phyloP scores from a whole-genome alignment of 78 protist genomes.

The Thecamonas trahens region DNA sequence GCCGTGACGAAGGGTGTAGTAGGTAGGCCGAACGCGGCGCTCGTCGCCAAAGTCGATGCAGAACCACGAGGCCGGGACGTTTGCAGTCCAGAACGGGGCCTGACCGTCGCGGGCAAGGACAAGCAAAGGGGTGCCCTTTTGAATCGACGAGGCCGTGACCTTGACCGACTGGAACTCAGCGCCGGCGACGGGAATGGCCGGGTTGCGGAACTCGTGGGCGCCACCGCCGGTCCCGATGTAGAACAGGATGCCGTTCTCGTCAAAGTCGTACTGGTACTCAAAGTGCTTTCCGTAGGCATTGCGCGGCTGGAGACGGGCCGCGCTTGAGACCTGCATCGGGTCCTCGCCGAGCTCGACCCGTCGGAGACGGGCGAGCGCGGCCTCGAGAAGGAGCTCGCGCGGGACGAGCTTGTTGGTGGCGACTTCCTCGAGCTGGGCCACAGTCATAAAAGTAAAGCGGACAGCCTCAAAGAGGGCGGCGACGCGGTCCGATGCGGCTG shows the following conservation, averaged over 20 bases:
- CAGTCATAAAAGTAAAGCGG: too few species aligned
- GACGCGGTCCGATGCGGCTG: too few species aligned
- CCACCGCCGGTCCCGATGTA: constrained; percentile 50
- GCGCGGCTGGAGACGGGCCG: too few species aligned
- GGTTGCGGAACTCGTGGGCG: constrained; percentile 44
- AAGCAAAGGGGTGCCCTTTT: constrained; percentile 22
- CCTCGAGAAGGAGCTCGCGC: too few species aligned
- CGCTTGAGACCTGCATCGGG: too few species aligned
- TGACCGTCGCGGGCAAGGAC: constrained; percentile 2
- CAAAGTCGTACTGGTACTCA: constrained; percentile 29
- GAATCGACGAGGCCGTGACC: constrained; percentile 35
- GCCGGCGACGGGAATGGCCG: constrained; percentile 27
- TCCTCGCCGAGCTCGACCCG: too few species aligned
- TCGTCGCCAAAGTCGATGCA: constrained; percentile 52
- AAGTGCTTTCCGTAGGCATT: constrained; percentile 7
- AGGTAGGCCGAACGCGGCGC: constrained; percentile 36
- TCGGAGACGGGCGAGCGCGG: too few species aligned
- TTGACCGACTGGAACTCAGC: too few species aligned
- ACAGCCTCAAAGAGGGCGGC: too few species aligned
- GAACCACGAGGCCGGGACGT: constrained; percentile 72
- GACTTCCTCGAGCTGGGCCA: too few species aligned
- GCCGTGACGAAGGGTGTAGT: constrained; percentile 68
- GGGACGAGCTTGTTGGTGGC: too few species aligned
- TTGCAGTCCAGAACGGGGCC: constrained; percentile 60
- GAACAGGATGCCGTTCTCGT: constrained; percentile 26